These are phyloP conservation scores for Raddia guianensis DNA, from an alignment of 176 grass and related monocot genomes.

Conservation along the genomic window DNA sequence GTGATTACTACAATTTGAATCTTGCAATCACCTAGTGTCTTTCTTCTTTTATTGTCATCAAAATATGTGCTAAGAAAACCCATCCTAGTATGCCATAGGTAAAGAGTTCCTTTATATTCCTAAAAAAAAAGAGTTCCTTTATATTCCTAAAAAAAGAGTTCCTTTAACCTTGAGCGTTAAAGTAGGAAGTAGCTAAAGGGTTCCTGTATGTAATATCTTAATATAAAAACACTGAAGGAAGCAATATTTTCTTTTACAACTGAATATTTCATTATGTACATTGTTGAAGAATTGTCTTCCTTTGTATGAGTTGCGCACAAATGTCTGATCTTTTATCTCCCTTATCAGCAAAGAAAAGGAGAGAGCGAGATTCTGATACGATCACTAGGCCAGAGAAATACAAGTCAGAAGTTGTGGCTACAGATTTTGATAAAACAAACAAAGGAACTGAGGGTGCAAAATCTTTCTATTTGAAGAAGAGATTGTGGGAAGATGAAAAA, in stretches of 20 bases:
- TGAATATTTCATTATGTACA: slow-evolving; percentile 2
- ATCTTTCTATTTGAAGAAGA: slow-evolving; percentile 63
- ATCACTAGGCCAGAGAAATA: slow-evolving; percentile 52
- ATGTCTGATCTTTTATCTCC: slow-evolving; percentile 9
- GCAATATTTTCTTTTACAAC: background rate
- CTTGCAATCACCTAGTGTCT: background rate
- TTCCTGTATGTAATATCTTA: background rate
- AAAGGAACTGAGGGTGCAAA: slow-evolving; percentile 61
- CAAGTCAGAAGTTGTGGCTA: slow-evolving; percentile 44
- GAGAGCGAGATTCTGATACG: slow-evolving; percentile 52
- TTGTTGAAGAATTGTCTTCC: slow-evolving; percentile 20
- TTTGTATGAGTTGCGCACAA: slow-evolving; percentile 4
- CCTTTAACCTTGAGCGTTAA: no score
- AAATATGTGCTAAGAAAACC: background rate
- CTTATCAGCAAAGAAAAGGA: slow-evolving; percentile 59
- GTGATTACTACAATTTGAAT: slow-evolving; percentile 22
- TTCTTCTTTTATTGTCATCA: background rate
- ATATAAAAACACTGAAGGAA: background rate
- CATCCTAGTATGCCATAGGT: slow-evolving; percentile 1
- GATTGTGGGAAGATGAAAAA: slow-evolving; percentile 55
- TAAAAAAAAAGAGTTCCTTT: no score
- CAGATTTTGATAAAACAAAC: slow-evolving; percentile 50
- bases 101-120: background rate
- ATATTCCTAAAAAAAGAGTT: no score
- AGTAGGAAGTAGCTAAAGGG: background rate